Evolutionary conservation across 2,329 filamentous ascomycete species (phyloP), one percentile per base, ranked within the genome.

Genomic region (Ophiostoma ulmi): DNA sequence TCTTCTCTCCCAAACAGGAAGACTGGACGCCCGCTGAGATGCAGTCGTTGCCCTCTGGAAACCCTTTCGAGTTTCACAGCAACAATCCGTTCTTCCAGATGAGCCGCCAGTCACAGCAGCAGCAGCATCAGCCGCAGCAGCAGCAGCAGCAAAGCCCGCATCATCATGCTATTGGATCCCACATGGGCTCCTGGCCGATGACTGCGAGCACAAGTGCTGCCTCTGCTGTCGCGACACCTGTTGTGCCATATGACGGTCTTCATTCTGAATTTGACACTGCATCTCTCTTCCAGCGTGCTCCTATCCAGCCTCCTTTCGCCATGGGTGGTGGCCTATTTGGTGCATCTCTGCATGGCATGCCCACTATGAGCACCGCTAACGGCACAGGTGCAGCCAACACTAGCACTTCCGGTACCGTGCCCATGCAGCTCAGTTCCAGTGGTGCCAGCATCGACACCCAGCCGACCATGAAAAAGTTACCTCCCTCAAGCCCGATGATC

Each of bases 211-310:
- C 72, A n/a, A 74, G 73, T 55, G 85, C 88, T 75, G 85, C 83
- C 75, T 91, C 91, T 36, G 90, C 88, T 69, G 87, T 91, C 73
- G 90, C 88, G 79, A 94, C 92, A 7, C 90, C 91, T 20, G 87
- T 93, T 73, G 88, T 88, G 73, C 83, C 88, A 69, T 91, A 92
- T 76, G 90, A 91, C 76, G 86, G 88, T 67, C 79, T 88, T 44
- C 80, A 85, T 55, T 77, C 83, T 65, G 86, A 87, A 31, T 89
- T 85, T 76, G 86, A 89, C 73, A 75, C 82, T 75, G 79, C 82
- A 74, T 77, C 82, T 55, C 81, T 88, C 75, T 88, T 88, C 78
- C 84, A 84, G 73, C 78, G 74, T 69, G 76, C 83, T 36, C 71
- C 88, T 10, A 39, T 65, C 78, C 83, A 83, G 71, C 84, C 85